phyloP scores from a whole-genome alignment of 1,284 basidiomycete species.

The Ganoderma sinense region DNA sequence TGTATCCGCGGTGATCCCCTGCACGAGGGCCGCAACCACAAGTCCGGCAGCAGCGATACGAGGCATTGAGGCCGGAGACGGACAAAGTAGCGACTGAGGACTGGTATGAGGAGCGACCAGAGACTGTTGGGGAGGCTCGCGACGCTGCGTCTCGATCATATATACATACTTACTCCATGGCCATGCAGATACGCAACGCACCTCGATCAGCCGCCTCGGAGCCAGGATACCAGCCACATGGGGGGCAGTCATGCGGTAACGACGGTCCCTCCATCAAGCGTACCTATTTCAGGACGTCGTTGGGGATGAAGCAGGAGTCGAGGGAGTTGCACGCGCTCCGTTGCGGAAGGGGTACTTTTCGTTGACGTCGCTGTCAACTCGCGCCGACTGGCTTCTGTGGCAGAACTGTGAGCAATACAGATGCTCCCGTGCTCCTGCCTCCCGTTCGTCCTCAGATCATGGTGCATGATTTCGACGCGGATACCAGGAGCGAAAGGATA shows the following conservation, averaged over 20 bases:
- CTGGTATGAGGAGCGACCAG: neutral
- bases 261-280: neutral
- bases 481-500: no score
- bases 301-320: neutral
- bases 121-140: neutral
- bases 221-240: neutral
- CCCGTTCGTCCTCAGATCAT: no score
- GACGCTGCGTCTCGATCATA: neutral
- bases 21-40: slow-evolving; percentile 8
- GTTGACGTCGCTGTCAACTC: no score
- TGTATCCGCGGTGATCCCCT: slow-evolving; percentile 14
- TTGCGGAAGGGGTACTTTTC: neutral
- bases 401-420: no score
- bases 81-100: neutral
- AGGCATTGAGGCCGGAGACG: neutral
- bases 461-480: no score
- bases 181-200: neutral
- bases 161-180: neutral
- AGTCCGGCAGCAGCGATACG: slow-evolving; percentile 9
- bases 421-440: no score
- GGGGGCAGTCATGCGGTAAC: neutral
- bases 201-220: neutral
- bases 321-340: neutral
- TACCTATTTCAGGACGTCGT: neutral
- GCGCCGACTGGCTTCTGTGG: no score